Evolutionary conservation across 108 stramenopile genomes (phyloP).

Genomic region (Schizochytrium sp.): DNA sequence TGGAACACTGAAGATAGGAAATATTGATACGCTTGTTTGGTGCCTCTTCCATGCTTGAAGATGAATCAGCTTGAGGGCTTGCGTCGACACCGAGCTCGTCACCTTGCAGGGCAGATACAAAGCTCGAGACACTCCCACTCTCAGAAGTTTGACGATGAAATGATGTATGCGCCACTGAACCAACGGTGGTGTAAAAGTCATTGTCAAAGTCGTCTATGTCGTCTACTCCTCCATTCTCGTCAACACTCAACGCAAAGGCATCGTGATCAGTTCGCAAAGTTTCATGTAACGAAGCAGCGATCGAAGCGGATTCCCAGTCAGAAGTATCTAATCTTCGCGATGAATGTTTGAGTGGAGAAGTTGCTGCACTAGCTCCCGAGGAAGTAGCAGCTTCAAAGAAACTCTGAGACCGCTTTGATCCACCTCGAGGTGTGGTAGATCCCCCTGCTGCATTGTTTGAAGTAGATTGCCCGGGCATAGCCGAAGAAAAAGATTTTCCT

Average conservation of each 20-base stretch:
- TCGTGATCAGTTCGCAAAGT: not conserved
- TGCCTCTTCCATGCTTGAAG: not conserved
- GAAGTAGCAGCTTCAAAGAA: not conserved
- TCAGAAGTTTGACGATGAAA: not conserved
- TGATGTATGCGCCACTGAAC: constrained; percentile 31
- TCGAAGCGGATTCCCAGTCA: constrained; percentile 15
- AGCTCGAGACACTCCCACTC: constrained; percentile 22
- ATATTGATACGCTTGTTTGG: not conserved
- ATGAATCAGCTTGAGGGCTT: not conserved
- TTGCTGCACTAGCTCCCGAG: not conserved
- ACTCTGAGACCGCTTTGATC: not conserved
- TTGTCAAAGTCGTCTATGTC: constrained; percentile 52
- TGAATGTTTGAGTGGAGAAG: not conserved
- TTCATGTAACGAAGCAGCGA: constrained; percentile 9
- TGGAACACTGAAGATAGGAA: constrained; percentile 16
- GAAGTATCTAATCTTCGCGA: not conserved
- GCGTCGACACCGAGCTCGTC: constrained; percentile 45
- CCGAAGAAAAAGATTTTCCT: too few species aligned
- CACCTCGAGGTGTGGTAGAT: not conserved
- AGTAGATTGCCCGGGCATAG: not conserved
- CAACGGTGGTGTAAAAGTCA: constrained; percentile 60
- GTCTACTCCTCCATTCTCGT: not conserved
- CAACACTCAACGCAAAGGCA: not conserved
- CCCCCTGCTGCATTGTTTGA: not conserved
- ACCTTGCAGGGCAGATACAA: constrained; percentile 47